Percentiles rank a stretch among this genome's conserved stretches.
phyloP scores from a whole-genome alignment of 768 basidiomycete species.

The Mycena capillaripes region DNA sequence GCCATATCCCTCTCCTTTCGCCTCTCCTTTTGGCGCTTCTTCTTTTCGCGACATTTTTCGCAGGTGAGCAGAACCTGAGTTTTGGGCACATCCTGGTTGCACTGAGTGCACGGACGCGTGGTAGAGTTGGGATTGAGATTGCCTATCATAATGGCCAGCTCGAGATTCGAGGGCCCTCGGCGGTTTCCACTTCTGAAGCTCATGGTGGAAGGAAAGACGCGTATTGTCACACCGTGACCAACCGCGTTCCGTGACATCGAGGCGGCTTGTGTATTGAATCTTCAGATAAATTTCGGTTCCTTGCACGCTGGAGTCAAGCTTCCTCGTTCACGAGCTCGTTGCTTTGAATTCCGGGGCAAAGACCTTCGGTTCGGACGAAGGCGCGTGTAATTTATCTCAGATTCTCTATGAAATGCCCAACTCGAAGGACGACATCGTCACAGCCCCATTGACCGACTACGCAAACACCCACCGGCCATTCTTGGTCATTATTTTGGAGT shows the following conservation, averaged over 20 bases:
- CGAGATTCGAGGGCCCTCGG: slow-evolving; percentile 9
- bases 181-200: neutral
- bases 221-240: slow-evolving; percentile 4
- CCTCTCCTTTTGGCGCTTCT: slow-evolving; percentile 19
- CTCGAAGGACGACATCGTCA: slow-evolving; percentile 69
- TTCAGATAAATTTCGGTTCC: neutral
- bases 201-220: slow-evolving; percentile 1
- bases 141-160: slow-evolving; percentile 14
- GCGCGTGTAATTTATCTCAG: neutral
- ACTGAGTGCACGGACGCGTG: slow-evolving; percentile 26
- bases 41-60: slow-evolving; percentile 20
- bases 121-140: slow-evolving; percentile 15
- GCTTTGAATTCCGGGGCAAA: no score
- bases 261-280: neutral
- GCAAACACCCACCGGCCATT: slow-evolving; percentile 89
- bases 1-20: slow-evolving; percentile 18
- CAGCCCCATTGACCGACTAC: slow-evolving; percentile 91
- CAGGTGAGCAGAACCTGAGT: slow-evolving; percentile 21
- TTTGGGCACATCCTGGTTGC: slow-evolving; percentile 9
- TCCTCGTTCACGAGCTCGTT: no score
- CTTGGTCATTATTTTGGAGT: slow-evolving; percentile 56
- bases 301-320: no score
- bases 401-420: slow-evolving; percentile 64
- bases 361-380: no score
- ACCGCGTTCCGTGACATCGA: slow-evolving; percentile 9